Conservation (phyloP, 345 rosid species). For the Pistacia atlantica region DNA sequence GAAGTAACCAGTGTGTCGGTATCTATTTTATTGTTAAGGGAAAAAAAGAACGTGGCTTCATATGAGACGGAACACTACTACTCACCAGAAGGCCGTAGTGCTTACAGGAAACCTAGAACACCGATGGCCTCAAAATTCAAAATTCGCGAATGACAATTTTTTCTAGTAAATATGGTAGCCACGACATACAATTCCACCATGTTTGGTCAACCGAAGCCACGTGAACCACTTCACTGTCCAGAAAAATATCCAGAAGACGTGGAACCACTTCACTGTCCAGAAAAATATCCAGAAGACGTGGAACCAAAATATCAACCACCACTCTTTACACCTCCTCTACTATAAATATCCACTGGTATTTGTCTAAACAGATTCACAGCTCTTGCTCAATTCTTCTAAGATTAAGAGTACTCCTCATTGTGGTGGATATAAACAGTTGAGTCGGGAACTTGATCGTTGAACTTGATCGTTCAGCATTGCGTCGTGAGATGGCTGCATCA, state of each 20-base stretch:
- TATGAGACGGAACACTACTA: background rate
- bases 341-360: background rate
- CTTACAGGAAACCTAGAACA: conserved; percentile 9
- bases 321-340: background rate
- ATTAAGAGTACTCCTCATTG: background rate
- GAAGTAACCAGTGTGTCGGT: too few relatives aligned
- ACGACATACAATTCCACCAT: conserved; percentile 26
- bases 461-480: too few relatives aligned
- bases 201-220: conserved; percentile 34
- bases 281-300: conserved; percentile 26
- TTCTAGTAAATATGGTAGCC: conserved; percentile 21
- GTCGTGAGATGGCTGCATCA: conserved; percentile 41
- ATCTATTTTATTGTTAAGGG: too few relatives aligned
- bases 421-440: background rate
- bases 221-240: conserved; percentile 23
- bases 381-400: background rate
- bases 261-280: conserved; percentile 18
- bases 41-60: background rate
- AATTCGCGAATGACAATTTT: background rate
- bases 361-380: too few relatives aligned
- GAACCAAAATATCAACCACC: conserved; percentile 31
- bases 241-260: background rate
- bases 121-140: conserved; percentile 13
- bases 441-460: too few relatives aligned
- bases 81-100: conserved; percentile 13